These are phyloP conservation scores for Backusella australiensis DNA, from an alignment of 192 early-diverging fungal genomes.

Conservation along the genomic window DNA sequence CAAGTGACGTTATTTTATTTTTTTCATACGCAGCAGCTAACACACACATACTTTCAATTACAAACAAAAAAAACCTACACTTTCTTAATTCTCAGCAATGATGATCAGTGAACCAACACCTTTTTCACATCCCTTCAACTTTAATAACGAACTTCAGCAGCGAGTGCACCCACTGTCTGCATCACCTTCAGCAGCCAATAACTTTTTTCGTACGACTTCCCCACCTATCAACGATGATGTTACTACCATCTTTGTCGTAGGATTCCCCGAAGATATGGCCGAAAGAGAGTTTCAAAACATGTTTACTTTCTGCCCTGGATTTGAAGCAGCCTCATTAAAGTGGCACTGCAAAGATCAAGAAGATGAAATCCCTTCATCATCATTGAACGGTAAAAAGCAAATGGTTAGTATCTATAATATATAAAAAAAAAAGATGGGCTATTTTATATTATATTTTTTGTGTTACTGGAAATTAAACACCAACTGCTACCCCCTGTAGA, in stretches of 20 bases:
- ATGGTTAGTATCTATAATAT: conserved; percentile 13
- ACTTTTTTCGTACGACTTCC: background rate
- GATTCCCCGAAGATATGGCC: conserved; percentile 98
- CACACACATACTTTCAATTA: background rate
- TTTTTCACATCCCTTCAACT: background rate
- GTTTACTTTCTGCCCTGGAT: conserved; percentile 96
- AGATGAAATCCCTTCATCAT: conserved; percentile 49
- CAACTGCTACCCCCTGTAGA: conserved; percentile 47
- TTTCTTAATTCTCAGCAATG: conserved; percentile 1
- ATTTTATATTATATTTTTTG: background rate
- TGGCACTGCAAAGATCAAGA: conserved; percentile 71
- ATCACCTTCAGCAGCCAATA: conserved; percentile 8
- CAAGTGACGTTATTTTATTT: background rate
- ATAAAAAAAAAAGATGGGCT: background rate
- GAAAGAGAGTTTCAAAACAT: conserved; percentile 99
- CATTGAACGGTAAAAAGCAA: conserved; percentile 21
- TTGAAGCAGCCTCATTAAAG: conserved; percentile 97
- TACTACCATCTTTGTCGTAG: conserved; percentile 98
- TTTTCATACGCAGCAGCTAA: background rate
- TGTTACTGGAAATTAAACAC: background rate
- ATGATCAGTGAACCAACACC: conserved; percentile 23
- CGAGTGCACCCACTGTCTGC: conserved; percentile 25
- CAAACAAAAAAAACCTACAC: background rate
- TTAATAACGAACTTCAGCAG: background rate
- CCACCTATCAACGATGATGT: conserved; percentile 71